Conservation (phyloP, 768 basidiomycete genomes). For the Suillus cothurnatus region DNA sequence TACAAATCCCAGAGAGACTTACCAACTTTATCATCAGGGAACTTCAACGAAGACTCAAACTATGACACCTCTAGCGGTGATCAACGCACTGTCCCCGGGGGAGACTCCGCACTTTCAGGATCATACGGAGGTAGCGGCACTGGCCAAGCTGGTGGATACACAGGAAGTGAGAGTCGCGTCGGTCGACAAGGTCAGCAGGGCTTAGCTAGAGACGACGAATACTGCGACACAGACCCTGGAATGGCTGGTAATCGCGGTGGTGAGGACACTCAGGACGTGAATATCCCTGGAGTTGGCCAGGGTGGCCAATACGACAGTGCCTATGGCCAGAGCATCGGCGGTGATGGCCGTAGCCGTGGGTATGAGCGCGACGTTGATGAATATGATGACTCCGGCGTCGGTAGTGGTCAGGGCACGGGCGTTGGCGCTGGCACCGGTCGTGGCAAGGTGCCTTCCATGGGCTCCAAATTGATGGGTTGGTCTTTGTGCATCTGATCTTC, state of each 20-base stretch:
- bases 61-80: background rate
- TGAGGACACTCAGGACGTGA: background rate
- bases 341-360: slow-evolving; percentile 1
- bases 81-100: background rate
- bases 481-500: background rate
- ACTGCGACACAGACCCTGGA: slow-evolving; percentile 12
- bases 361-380: slow-evolving; percentile 15
- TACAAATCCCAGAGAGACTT: background rate
- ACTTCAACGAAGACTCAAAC: slow-evolving; percentile 11
- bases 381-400: slow-evolving; percentile 8
- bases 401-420: background rate
- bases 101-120: slow-evolving; percentile 5
- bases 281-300: slow-evolving; percentile 8
- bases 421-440: background rate
- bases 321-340: background rate
- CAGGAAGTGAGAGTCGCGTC: background rate
- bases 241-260: slow-evolving; percentile 9
- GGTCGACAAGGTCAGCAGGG: background rate
- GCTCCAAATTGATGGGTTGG: slow-evolving; percentile 11
- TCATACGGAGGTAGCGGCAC: slow-evolving; percentile 11
- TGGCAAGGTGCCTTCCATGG: background rate
- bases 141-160: slow-evolving; percentile 15
- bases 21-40: background rate
- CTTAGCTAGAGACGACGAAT: background rate
- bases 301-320: slow-evolving; percentile 1